phyloP scores from a whole-genome alignment of 2,329 filamentous ascomycete species.

The Pestalotiopsis sp. region DNA sequence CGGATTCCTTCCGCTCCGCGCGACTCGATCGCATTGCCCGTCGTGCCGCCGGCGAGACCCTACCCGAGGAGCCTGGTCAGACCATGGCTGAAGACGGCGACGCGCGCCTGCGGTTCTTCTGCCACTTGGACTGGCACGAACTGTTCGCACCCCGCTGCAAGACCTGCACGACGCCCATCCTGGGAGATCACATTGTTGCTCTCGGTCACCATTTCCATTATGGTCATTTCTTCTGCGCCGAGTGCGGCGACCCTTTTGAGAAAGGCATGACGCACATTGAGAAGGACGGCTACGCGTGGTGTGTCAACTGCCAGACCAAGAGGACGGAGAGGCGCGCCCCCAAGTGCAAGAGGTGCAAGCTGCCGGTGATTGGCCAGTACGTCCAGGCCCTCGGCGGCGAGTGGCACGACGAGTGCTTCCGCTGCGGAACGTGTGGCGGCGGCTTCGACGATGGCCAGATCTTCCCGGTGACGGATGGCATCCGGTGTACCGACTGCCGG shows the following conservation, averaged over 20 bases:
- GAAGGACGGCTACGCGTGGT: constrained; percentile 98
- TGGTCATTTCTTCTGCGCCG: constrained; percentile 98
- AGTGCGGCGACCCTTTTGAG: constrained; percentile 95
- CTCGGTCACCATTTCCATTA: constrained; percentile 96
- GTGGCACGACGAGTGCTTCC: constrained; percentile 94
- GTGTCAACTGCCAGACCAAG: constrained; percentile 87
- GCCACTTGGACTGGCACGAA: constrained; percentile 98
- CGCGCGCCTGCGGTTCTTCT: constrained; percentile 81
- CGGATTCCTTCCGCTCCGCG: constrained; percentile 68
- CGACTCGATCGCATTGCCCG: constrained; percentile 73
- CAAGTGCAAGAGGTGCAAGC: constrained; percentile 84
- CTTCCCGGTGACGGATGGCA: constrained; percentile 59
- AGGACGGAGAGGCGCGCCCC: constrained; percentile 85
- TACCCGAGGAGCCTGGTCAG: constrained; percentile 64
- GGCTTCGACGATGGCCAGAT: constrained; percentile 67
- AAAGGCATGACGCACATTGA: constrained; percentile 75
- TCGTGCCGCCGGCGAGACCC: constrained; percentile 57
- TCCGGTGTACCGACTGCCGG: constrained; percentile 64
- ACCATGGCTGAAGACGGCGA: constrained; percentile 74
- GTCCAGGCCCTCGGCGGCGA: constrained; percentile 86
- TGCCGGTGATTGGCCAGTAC: constrained; percentile 85
- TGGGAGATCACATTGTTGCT: constrained; percentile 91
- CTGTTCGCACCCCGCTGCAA: constrained; percentile 90
- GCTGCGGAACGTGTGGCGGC: constrained; percentile 66
- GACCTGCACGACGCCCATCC: constrained; percentile 93